These are phyloP conservation scores for Neoascochyta sp. DNA, from an alignment of 2,329 filamentous ascomycete genomes.

Conservation along the genomic window DNA sequence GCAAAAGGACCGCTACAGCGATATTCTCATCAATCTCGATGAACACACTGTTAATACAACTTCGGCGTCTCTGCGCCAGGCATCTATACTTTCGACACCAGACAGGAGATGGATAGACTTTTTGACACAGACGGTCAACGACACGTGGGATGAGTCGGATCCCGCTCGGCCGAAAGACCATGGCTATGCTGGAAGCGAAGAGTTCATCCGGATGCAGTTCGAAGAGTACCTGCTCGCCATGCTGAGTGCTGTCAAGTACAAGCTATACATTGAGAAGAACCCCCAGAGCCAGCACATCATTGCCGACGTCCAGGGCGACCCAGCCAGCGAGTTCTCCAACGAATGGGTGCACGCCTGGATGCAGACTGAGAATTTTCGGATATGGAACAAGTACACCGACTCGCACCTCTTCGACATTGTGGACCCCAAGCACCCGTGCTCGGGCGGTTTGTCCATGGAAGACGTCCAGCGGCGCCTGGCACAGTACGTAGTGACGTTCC, in stretches of 20 bases:
- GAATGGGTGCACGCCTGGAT: conserved; percentile 89
- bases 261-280: conserved; percentile 48
- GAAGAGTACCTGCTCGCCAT: conserved; percentile 93
- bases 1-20: conserved; percentile 92
- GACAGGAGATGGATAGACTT: conserved; percentile 97
- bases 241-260: conserved; percentile 85
- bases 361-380: conserved; percentile 82
- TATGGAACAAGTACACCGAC: conserved; percentile 73
- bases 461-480: conserved; percentile 87
- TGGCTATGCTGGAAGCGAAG: conserved; percentile 92
- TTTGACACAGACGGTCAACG: conserved; percentile 85
- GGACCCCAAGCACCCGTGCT: conserved; percentile 88
- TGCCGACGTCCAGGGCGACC: conserved; percentile 71
- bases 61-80: conserved; percentile 70
- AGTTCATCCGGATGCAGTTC: conserved; percentile 95
- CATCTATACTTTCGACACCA: conserved; percentile 74
- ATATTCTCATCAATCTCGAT: conserved; percentile 94
- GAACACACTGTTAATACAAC: conserved; percentile 81
- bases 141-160: conserved; percentile 93
- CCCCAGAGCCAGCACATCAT: conserved; percentile 58
- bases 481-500: conserved; percentile 46
- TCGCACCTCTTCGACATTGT: conserved; percentile 91
- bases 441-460: conserved; percentile 86
- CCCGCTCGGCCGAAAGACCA: conserved; percentile 88
- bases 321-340: conserved; percentile 73